Evolutionary conservation across 2,329 filamentous ascomycete species (phyloP), one percentile per base, ranked within the genome.

Genomic region (Pseudogymnoascus sp.): DNA sequence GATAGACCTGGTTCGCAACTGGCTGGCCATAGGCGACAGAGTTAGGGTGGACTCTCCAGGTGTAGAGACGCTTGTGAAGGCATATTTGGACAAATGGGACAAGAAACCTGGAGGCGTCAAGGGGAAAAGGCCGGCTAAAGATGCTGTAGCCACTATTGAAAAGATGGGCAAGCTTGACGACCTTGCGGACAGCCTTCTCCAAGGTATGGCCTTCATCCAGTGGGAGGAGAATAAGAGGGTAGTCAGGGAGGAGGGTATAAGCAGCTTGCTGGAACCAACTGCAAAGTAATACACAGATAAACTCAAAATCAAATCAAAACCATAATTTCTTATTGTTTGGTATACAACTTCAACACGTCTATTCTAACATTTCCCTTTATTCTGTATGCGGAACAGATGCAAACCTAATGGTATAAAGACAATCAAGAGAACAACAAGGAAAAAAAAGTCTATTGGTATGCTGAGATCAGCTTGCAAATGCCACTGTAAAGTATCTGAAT

Each of bases 141-240:
- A 61, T 60, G 67, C 63, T 46, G 60, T 66, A 66, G 67, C 71
- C 68, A 59, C 72, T 65, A 64, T 71, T 28, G 68, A 70, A 63
- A 69, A 69, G 64, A 66, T 72, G 59, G 73, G 67, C n/a, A 95
- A 95, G 74, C 74, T 93, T 61, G 91, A 96, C 74, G 91, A 96
- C 76, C 75, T 96, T 60, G 89, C 90, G 0, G 91, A 96, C 76
- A 89, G 87, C 72, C 76, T 95, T 26, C 73, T 95, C 62, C 91
- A 96, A 73, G 91, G 86, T 2, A 79, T 91, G 64, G 87, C 89
- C 2, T 93, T 89, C 86, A 74, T 91, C 38, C 81, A 86, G 65
- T 96, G 91, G 91, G 84, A 91, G 71, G 76, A 80, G 68, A 89
- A 89, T 68, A 77, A 75, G 66, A 71, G 70, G 26, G 67, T 66